These are phyloP conservation scores for Colletotrichum tabaci DNA, from an alignment of 2,329 filamentous ascomycete species.

Conservation along the genomic window DNA sequence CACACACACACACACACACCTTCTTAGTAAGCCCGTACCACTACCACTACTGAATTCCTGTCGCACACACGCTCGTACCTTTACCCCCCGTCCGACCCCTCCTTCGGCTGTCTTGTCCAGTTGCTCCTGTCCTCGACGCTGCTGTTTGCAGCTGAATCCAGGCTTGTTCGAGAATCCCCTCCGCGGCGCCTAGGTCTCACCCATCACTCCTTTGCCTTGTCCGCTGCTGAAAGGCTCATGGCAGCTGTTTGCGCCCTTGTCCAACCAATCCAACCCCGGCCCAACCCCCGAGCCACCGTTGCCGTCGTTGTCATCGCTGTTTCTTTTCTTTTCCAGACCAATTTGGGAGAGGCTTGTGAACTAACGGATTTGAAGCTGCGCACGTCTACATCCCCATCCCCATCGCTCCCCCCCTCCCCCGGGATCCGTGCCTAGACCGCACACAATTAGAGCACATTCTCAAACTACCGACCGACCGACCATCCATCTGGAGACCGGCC, in stretches of 20 bases:
- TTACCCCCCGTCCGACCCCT: background rate
- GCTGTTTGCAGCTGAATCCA: conserved; percentile 37
- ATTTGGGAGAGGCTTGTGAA: conserved; percentile 27
- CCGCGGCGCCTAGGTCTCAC: conserved; percentile 5
- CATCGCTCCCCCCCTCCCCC: background rate
- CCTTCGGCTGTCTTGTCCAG: conserved; percentile 9
- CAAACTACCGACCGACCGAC: background rate
- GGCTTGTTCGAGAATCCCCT: conserved; percentile 29
- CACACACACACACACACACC: background rate
- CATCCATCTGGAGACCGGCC: conserved; percentile 31
- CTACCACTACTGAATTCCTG: conserved; percentile 8
- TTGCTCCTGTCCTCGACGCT: conserved; percentile 10
- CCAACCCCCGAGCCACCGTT: conserved; percentile 26
- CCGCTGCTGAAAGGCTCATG: conserved; percentile 13
- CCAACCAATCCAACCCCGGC: conserved; percentile 2
- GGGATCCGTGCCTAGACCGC: conserved; percentile 28
- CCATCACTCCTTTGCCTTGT: conserved; percentile 6
- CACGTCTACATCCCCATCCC: conserved; percentile 4
- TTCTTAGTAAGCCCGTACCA: conserved; percentile 28
- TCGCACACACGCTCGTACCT: conserved; percentile 19
- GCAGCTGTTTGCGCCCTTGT: conserved; percentile 30
- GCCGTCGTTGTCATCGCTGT: conserved; percentile 8
- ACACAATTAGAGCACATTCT: conserved; percentile 38
- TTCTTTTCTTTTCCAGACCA: background rate
- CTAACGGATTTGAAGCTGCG: conserved; percentile 22